phyloP scores from a whole-genome alignment of 108 stramenopile species.

The Conticribra guillardii region DNA sequence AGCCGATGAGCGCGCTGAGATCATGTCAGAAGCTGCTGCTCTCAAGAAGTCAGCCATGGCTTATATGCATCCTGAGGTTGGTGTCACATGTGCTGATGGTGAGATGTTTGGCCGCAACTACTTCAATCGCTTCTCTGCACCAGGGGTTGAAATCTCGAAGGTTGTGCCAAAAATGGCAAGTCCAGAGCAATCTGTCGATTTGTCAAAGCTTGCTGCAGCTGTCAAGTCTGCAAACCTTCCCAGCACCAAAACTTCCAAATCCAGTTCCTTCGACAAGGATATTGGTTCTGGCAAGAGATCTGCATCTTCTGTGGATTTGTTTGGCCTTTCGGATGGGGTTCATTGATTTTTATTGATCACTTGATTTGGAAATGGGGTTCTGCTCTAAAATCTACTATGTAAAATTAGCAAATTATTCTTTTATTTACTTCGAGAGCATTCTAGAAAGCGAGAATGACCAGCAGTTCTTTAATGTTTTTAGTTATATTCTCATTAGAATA shows the following conservation, averaged over 20 bases:
- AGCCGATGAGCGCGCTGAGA: slow-evolving; percentile 39
- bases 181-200: neutral
- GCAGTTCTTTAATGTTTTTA: too few species aligned
- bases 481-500: too few species aligned
- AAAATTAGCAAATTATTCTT: too few species aligned
- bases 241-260: slow-evolving; percentile 37
- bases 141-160: slow-evolving; percentile 5
- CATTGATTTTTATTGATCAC: slow-evolving; percentile 23
- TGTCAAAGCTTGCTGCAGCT: slow-evolving; percentile 26
- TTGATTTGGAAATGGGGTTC: too few species aligned
- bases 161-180: slow-evolving; percentile 15
- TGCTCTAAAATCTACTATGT: too few species aligned
- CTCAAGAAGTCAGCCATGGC: slow-evolving; percentile 31
- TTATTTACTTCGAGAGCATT: too few species aligned
- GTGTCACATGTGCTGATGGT: slow-evolving; percentile 17
- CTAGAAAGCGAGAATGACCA: too few species aligned
- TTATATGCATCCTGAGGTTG: slow-evolving; percentile 39
- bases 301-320: slow-evolving; percentile 46
- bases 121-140: slow-evolving; percentile 31
- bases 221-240: slow-evolving; percentile 45
- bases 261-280: slow-evolving; percentile 17
- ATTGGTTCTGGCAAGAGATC: slow-evolving; percentile 29
- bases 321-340: slow-evolving; percentile 42
- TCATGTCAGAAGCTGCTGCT: slow-evolving; percentile 26
- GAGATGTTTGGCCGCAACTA: slow-evolving; percentile 38